Percentiles rank a stretch among this genome's conserved stretches.
phyloP scores from a whole-genome alignment of 2,329 filamentous ascomycete genomes.

The Cryphonectria nitschkei region DNA sequence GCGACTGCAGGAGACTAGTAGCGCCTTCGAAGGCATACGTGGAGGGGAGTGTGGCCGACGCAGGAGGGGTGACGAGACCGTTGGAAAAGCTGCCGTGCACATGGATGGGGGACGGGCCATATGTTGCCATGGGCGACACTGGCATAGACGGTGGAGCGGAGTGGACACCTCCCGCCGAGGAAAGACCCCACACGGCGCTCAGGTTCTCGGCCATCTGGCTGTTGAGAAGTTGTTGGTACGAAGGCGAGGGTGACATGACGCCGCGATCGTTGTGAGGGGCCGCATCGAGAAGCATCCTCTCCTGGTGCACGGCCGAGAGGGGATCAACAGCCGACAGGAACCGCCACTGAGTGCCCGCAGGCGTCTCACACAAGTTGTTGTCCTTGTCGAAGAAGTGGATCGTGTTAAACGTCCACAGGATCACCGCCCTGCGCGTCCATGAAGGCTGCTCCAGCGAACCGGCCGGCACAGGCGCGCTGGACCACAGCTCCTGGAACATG shows the following conservation, averaged over 20 bases:
- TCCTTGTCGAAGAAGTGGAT: constrained; percentile 49
- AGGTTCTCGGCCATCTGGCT: constrained; percentile 63
- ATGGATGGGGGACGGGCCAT: constrained; percentile 34
- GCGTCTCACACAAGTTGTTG: constrained; percentile 50
- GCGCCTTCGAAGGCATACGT: constrained; percentile 51
- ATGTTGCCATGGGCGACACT: constrained; percentile 22
- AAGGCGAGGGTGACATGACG: constrained; percentile 58
- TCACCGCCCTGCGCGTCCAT: constrained; percentile 62
- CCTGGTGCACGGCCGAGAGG: constrained; percentile 61
- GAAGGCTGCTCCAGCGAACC: constrained; percentile 36
- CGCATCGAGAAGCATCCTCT: constrained; percentile 44
- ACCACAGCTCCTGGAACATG: constrained; percentile 71
- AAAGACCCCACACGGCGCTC: constrained; percentile 46
- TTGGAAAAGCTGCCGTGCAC: constrained; percentile 56
- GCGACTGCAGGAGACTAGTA: constrained; percentile 31
- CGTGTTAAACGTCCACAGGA: constrained; percentile 67
- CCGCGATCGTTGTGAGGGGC: constrained; percentile 39
- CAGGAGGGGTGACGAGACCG: constrained; percentile 61
- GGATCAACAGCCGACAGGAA: constrained; percentile 66
- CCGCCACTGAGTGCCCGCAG: constrained; percentile 61
- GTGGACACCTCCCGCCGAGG: constrained; percentile 7
- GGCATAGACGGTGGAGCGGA: constrained; percentile 27
- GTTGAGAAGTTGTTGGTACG: constrained; percentile 55
- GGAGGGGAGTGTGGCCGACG: constrained; percentile 54
- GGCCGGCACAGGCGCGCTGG: constrained; percentile 47